These are phyloP conservation scores for Neofusicoccum sp. DNA, from an alignment of 2,329 filamentous ascomycete species.

Conservation along the genomic window DNA sequence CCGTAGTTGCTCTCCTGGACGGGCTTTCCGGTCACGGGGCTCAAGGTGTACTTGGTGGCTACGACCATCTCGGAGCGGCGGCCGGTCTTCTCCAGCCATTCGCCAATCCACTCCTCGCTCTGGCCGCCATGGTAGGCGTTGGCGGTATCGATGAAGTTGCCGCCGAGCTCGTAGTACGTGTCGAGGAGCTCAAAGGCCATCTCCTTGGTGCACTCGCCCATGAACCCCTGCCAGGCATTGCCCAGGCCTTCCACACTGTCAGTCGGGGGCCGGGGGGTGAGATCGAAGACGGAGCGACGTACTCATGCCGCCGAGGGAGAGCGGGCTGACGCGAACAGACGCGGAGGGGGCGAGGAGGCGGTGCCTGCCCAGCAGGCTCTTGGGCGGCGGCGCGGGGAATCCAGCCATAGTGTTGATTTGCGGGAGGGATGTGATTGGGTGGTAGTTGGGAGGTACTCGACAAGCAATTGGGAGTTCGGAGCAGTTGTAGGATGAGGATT, in stretches of 20 bases:
- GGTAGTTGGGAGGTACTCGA: too few relatives aligned
- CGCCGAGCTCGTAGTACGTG: conserved; percentile 62
- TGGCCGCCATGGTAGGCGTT: conserved; percentile 36
- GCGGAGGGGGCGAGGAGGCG: conserved; percentile 52
- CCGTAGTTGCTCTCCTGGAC: conserved; percentile 32
- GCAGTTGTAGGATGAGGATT: too few relatives aligned
- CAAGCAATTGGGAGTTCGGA: too few relatives aligned
- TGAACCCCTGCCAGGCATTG: background rate
- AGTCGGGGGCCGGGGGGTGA: too few relatives aligned
- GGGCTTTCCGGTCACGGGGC: conserved; percentile 24
- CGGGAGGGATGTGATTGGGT: too few relatives aligned
- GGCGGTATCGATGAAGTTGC: conserved; percentile 61
- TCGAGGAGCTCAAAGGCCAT: conserved; percentile 64
- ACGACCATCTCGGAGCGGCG: conserved; percentile 42
- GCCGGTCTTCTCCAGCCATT: conserved; percentile 41
- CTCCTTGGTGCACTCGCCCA: conserved; percentile 43
- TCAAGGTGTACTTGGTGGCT: conserved; percentile 40
- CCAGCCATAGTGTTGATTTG: too few relatives aligned
- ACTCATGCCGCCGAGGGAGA: conserved; percentile 56
- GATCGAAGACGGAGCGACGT: conserved; percentile 43
- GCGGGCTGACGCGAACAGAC: conserved; percentile 51
- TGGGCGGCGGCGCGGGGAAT: conserved; percentile 23
- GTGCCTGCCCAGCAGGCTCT: conserved; percentile 50
- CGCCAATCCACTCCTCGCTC: conserved; percentile 45
- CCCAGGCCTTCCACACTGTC: too few relatives aligned